These are phyloP conservation scores for Cryptococcus amylolentus DNA, from an alignment of 1,284 basidiomycete genomes.

Conservation along the genomic window DNA sequence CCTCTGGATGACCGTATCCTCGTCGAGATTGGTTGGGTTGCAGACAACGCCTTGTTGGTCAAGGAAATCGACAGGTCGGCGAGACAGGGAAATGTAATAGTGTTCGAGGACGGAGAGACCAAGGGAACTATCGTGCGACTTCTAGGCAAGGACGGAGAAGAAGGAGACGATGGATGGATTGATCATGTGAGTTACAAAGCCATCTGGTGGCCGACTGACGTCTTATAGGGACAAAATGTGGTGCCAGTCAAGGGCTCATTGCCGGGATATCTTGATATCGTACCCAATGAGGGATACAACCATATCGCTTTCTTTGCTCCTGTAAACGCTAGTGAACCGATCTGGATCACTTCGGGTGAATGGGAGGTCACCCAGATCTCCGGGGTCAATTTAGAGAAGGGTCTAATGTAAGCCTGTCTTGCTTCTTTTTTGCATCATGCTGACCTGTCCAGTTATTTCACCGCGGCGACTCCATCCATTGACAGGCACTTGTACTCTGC, in stretches of 20 bases:
- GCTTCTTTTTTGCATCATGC: neutral
- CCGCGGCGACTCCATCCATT: slow-evolving; percentile 75
- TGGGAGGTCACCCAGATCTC: slow-evolving; percentile 86
- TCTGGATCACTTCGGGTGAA: slow-evolving; percentile 75
- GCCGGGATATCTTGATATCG: slow-evolving; percentile 78
- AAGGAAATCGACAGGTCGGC: slow-evolving; percentile 84
- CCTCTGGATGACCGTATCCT: slow-evolving; percentile 66
- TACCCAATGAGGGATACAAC: slow-evolving; percentile 78
- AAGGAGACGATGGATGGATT: slow-evolving; percentile 91
- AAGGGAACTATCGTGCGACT: slow-evolving; percentile 60
- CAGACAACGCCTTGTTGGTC: slow-evolving; percentile 67
- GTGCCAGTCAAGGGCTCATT: slow-evolving; percentile 51
- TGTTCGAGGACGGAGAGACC: slow-evolving; percentile 62
- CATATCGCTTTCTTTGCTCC: slow-evolving; percentile 86
- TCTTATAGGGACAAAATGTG: slow-evolving; percentile 37
- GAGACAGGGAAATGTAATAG: slow-evolving; percentile 68
- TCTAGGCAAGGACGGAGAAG: slow-evolving; percentile 72
- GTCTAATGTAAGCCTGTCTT: slow-evolving; percentile 62
- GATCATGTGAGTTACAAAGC: slow-evolving; percentile 53
- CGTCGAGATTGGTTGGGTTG: slow-evolving; percentile 81
- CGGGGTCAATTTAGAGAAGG: slow-evolving; percentile 65
- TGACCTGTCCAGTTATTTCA: slow-evolving; percentile 66
- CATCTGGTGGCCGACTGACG: no score
- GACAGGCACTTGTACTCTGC: slow-evolving; percentile 81
- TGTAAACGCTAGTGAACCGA: slow-evolving; percentile 62